A percentile compares a stretch with the other conserved stretches of the same genome.
phyloP scores from a whole-genome alignment of 1,284 basidiomycete species.

The Malassezia sympodialis region DNA sequence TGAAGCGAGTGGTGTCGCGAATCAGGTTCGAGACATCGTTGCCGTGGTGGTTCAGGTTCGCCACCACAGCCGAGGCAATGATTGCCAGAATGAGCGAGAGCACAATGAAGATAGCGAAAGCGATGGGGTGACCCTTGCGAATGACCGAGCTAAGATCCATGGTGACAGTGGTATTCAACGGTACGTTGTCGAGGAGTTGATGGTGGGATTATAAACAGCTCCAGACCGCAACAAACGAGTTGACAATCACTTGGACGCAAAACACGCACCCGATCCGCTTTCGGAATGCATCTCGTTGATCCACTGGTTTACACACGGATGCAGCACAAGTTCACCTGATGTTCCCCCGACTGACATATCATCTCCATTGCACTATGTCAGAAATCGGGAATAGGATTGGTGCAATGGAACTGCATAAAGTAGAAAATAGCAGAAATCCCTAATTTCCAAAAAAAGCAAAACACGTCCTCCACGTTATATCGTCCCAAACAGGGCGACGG shows the following conservation, averaged over 20 bases:
- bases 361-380: not conserved
- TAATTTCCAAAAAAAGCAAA: not conserved
- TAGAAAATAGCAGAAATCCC: not conserved
- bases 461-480: not conserved
- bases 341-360: conserved; percentile 1
- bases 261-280: conserved; percentile 6
- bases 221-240: not conserved
- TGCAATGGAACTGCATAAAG: not conserved
- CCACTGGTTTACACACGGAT: not conserved
- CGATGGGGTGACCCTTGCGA: conserved; percentile 41
- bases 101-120: conserved; percentile 32
- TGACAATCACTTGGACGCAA: not conserved
- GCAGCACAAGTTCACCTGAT: not conserved
- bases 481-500: not conserved
- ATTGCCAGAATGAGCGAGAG: conserved; percentile 40
- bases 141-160: conserved; percentile 19
- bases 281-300: conserved; percentile 1
- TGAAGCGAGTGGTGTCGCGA: conserved; percentile 33
- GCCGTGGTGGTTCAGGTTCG: conserved; percentile 39
- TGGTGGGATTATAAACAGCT: conserved; percentile 2
- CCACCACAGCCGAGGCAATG: conserved; percentile 35
- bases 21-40: conserved; percentile 21
- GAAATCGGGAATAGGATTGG: not conserved
- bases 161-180: conserved; percentile 1
- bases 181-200: conserved; percentile 2